Base-by-base conservation (phyloP, 257 asterid genomes). In the Ehretia macrophylla region DNA sequence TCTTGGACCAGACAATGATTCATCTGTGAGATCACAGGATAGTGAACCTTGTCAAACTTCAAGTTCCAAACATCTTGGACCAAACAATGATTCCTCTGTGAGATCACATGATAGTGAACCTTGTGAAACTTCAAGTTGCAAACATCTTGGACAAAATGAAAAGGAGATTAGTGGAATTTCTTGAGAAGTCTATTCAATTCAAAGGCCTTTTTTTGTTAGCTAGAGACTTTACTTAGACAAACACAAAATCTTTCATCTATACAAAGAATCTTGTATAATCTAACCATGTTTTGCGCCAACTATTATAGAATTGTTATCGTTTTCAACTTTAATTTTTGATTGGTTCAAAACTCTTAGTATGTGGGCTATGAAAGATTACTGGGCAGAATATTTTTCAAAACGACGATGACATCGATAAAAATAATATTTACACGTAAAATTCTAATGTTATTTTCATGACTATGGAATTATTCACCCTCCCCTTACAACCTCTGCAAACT, bases 161-260 rank as follows among this genome's bases (percentile, higher is more conserved):
- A 75, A 77, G 56, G 75, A 71, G 67, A 55, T 44, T 59, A 66
- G 47, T 57, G 69, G 65, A 35, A 64, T 32, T 60, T 55, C 51
- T 55, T 71, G 62, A 27, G 51, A 17, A 22, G 17, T 55, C 44
- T 47, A 53, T 54, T 64, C 52, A 52, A 52, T 11, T 18, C 49
- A 18, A 9, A 11, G 10, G 8, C 1, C 14, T 32, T 54, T 50
- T 56, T 42, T 48, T 45, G 62, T 32, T 70, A 70, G 71, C 62
- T 59, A 60, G 68, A 65, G 48, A 51, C 49, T 19, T 27, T 67
- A 49, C 61, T 32, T 50, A 62, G 48, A 59, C 58, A 37, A 64
- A 62, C 21, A 27, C 63, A 20, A 8, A 46, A 52, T 37, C 46
- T 64, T 64, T 47, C 22, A 20, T 8, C 27, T 45, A 51, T 58